These are phyloP conservation scores for Mycothermus thermophilus DNA, from an alignment of 495 filamentous ascomycete species.

Conservation along the genomic window DNA sequence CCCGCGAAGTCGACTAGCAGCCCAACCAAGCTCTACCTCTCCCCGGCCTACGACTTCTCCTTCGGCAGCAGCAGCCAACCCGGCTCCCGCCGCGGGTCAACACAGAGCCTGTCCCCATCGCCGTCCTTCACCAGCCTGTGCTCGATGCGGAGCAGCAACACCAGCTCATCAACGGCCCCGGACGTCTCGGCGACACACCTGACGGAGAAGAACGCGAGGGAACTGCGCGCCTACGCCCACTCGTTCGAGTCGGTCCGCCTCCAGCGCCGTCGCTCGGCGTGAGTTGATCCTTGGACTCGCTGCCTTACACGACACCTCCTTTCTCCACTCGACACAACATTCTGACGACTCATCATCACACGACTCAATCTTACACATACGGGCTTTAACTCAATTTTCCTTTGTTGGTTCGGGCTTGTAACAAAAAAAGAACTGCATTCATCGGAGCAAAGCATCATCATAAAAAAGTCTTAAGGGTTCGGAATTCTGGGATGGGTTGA, in stretches of 20 bases:
- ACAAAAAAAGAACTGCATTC: slow-evolving; percentile 32
- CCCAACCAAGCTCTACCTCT: slow-evolving; percentile 56
- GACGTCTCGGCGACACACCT: slow-evolving; percentile 39
- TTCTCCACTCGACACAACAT: slow-evolving; percentile 9
- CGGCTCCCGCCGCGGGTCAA: slow-evolving; percentile 23
- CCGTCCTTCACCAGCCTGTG: slow-evolving; percentile 75
- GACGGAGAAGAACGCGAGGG: slow-evolving; percentile 62
- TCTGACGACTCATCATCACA: slow-evolving; percentile 14
- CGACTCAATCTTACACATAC: slow-evolving; percentile 10
- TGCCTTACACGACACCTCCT: slow-evolving; percentile 2
- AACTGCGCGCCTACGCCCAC: slow-evolving; percentile 73
- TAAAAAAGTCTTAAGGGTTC: slow-evolving; percentile 31
- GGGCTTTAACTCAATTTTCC: slow-evolving; percentile 7
- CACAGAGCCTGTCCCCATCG: slow-evolving; percentile 52
- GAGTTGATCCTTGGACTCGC: too few relatives aligned
- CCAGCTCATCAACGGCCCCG: slow-evolving; percentile 38
- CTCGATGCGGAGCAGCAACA: slow-evolving; percentile 57
- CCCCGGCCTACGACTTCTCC: slow-evolving; percentile 59
- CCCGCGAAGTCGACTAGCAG: slow-evolving; percentile 22
- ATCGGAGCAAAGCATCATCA: slow-evolving; percentile 40
- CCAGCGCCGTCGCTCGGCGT: slow-evolving; percentile 38
- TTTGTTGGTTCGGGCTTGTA: slow-evolving; percentile 29
- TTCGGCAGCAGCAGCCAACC: too few relatives aligned
- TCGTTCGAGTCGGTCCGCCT: slow-evolving; percentile 71
- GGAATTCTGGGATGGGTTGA: too few relatives aligned